These are phyloP conservation scores for Talaromyces sp. DNA, from an alignment of 2,329 filamentous ascomycete species.

Conservation along the genomic window DNA sequence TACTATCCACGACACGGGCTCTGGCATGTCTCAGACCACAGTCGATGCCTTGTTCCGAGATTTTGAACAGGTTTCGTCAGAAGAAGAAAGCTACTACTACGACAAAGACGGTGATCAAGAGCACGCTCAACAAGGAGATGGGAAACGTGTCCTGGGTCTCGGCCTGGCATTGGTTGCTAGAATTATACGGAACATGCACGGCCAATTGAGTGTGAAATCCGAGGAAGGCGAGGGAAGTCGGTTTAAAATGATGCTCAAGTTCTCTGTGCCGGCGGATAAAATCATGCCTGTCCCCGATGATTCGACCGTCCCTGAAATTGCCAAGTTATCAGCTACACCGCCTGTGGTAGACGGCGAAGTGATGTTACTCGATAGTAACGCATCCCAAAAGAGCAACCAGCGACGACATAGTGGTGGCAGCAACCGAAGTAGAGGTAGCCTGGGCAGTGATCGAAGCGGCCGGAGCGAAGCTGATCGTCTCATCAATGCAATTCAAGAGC, in stretches of 20 bases:
- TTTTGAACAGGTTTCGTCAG: conserved; percentile 60
- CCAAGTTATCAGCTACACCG: conserved; percentile 23
- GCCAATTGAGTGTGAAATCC: conserved; percentile 77
- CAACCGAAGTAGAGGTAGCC: conserved; percentile 27
- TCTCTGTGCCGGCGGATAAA: conserved; percentile 55
- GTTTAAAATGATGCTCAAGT: conserved; percentile 75
- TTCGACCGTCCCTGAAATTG: conserved; percentile 18
- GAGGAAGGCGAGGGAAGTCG: conserved; percentile 76
- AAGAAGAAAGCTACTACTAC: conserved; percentile 44
- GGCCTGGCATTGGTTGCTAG: conserved; percentile 85
- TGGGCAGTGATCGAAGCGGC: conserved; percentile 29
- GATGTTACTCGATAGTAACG: conserved; percentile 29
- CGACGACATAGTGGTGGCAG: conserved; percentile 23
- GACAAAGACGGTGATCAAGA: conserved; percentile 26
- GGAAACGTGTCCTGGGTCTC: conserved; percentile 61
- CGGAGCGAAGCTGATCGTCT: conserved; percentile 38
- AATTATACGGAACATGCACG: conserved; percentile 84
- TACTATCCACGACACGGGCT: conserved; percentile 69
- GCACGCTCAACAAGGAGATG: conserved; percentile 16
- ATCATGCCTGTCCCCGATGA: not conserved
- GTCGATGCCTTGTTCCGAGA: conserved; percentile 60
- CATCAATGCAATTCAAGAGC: conserved; percentile 40
- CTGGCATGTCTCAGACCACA: conserved; percentile 56
- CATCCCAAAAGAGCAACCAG: conserved; percentile 11
- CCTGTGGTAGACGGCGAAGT: conserved; percentile 32